phyloP scores from a whole-genome alignment of 1,139 yeast species.

The Zygoascus hellenicus region DNA sequence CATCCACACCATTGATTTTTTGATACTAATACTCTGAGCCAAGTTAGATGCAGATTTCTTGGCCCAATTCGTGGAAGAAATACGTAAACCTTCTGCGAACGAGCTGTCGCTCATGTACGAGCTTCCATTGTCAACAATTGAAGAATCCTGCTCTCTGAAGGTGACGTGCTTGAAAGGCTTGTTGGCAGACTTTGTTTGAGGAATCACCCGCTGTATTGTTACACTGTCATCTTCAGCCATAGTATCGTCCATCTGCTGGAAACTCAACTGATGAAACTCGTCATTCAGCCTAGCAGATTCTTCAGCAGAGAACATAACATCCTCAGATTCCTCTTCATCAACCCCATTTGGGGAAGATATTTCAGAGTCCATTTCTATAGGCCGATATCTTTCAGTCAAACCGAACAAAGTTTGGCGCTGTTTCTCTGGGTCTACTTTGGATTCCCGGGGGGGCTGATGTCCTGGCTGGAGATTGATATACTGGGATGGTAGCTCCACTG shows the following conservation, averaged over 20 bases:
- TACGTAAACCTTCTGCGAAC: background rate
- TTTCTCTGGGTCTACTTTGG: too few relatives aligned
- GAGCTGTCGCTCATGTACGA: background rate
- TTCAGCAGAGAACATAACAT: slow-evolving; percentile 1
- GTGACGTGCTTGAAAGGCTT: slow-evolving; percentile 1
- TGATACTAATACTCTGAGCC: background rate
- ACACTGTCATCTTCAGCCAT: background rate
- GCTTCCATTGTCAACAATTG: background rate
- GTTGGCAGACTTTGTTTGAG: background rate
- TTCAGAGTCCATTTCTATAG: background rate
- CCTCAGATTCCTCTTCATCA: background rate
- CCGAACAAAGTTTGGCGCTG: background rate
- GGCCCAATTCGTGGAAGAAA: background rate
- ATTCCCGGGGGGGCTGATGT: too few relatives aligned
- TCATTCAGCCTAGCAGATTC: slow-evolving; percentile 4
- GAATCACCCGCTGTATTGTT: background rate
- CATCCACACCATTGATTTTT: background rate
- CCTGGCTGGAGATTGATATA: background rate
- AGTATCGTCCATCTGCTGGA: background rate
- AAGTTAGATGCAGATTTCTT: background rate
- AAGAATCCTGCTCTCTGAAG: slow-evolving; percentile 1
- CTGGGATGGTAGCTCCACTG: slow-evolving; percentile 1
- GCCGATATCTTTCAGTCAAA: background rate
- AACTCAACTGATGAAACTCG: slow-evolving; percentile 4
- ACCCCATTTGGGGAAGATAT: background rate